phyloP scores from a whole-genome alignment of 768 basidiomycete species.

The Kwoniella pini region DNA sequence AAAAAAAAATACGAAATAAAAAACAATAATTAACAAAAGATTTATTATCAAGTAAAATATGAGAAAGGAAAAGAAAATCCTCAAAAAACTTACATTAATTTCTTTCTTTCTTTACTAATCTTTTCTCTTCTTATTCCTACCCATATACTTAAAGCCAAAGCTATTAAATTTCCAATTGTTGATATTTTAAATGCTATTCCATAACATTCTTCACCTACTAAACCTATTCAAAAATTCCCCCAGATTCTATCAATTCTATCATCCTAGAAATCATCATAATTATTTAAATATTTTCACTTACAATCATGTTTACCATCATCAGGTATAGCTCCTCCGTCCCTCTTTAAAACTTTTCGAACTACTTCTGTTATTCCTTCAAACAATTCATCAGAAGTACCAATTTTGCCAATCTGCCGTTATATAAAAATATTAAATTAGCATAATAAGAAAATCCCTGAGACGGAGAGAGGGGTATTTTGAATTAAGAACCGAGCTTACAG shows the following conservation, averaged over 20 bases:
- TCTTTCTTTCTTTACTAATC: conserved; percentile 17
- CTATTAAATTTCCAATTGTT: conserved; percentile 31
- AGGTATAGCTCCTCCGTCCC: conserved; percentile 24
- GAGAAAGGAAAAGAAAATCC: too few relatives aligned
- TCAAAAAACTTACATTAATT: conserved; percentile 27
- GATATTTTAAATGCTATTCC: conserved; percentile 41
- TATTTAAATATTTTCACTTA: conserved; percentile 17
- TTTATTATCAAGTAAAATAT: too few relatives aligned
- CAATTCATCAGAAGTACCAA: conserved; percentile 23
- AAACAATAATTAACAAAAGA: not conserved
- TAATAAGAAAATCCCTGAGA: not conserved
- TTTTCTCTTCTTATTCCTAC: conserved; percentile 33
- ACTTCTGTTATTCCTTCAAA: not conserved
- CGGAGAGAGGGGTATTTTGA: not conserved
- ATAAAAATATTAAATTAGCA: not conserved
- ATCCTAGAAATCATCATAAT: too few relatives aligned
- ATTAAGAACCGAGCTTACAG: conserved; percentile 37
- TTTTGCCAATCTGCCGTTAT: conserved; percentile 24
- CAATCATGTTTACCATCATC: conserved; percentile 40
- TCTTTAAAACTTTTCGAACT: conserved; percentile 2
- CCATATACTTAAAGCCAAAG: conserved; percentile 29
- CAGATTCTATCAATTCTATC: not conserved
- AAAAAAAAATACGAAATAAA: not conserved
- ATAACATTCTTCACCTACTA: conserved; percentile 46
- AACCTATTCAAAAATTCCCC: conserved; percentile 29